Evolutionary conservation across 2,329 filamentous ascomycete species (phyloP).

Genomic region (Alternaria conjuncta): DNA sequence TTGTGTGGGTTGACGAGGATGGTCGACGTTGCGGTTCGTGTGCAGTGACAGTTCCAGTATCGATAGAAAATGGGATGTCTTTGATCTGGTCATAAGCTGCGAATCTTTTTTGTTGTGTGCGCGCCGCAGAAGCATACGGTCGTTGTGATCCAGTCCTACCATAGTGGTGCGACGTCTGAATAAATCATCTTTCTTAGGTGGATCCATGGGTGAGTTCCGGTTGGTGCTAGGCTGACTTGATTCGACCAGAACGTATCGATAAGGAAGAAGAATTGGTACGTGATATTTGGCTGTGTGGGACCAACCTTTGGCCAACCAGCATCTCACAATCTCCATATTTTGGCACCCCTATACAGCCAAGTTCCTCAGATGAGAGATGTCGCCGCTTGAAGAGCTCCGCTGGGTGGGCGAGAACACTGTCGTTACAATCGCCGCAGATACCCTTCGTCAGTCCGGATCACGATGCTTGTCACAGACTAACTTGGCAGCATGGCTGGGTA

Average conservation of each 20-base stretch:
- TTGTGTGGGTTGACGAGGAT: not conserved
- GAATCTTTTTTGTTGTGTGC: not conserved
- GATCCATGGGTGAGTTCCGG: not conserved
- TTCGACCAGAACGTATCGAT: not conserved
- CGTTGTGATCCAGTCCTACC: not conserved
- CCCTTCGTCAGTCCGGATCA: not conserved
- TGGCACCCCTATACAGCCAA: not conserved
- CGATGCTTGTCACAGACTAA: not conserved
- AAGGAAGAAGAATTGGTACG: not conserved
- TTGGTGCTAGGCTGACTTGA: not conserved
- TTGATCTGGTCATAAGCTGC: not conserved
- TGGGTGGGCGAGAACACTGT: not conserved
- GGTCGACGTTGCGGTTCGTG: not conserved
- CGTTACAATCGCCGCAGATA: not conserved
- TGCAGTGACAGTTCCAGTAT: not conserved
- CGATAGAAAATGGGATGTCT: not conserved
- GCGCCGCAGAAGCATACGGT: not conserved
- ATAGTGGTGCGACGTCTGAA: not conserved
- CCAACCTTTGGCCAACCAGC: not conserved
- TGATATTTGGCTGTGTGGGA: not conserved
- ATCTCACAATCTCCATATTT: not conserved
- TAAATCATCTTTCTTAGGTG: not conserved
- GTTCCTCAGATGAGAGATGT: not conserved
- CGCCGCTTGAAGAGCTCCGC: not conserved
- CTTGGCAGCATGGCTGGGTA: not conserved